These are phyloP conservation scores for Podospora bellae-mahoneyi DNA, from an alignment of 495 filamentous ascomycete species.

Conservation along the genomic window DNA sequence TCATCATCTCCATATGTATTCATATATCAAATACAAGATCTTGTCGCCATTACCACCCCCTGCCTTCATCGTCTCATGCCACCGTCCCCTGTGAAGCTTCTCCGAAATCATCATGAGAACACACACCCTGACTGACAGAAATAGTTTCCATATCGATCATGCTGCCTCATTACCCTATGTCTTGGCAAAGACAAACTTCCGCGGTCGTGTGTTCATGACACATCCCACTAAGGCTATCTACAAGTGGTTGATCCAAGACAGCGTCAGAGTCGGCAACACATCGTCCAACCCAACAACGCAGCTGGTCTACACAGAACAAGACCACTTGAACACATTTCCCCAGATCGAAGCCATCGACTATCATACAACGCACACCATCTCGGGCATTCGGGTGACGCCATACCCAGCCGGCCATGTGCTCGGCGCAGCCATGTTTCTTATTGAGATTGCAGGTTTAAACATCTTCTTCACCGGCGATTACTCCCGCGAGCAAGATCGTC, in stretches of 20 bases:
- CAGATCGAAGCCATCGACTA: conserved; percentile 97
- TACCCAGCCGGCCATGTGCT: conserved; percentile 96
- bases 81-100: background rate
- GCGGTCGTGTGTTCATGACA: conserved; percentile 96
- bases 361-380: conserved; percentile 94
- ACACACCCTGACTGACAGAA: conserved; percentile 29
- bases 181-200: conserved; percentile 95
- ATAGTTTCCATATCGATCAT: conserved; percentile 95
- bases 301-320: conserved; percentile 87
- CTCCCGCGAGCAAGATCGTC: conserved; percentile 87
- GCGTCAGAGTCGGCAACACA: conserved; percentile 80
- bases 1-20: conserved; percentile 25
- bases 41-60: conserved; percentile 29
- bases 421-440: conserved; percentile 96
- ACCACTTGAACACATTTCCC: conserved; percentile 88
- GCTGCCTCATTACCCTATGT: conserved; percentile 95
- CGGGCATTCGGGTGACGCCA: conserved; percentile 91
- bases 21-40: conserved; percentile 40
- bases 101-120: background rate
- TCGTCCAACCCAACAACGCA: conserved; percentile 69
- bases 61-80: conserved; percentile 11
- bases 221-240: conserved; percentile 99
- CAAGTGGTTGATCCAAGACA: conserved; percentile 98
- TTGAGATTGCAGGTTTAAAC: conserved; percentile 93
- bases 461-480: conserved; percentile 98